Conservation (phyloP, 371 early-diverging fungal species). For the Apophysomyces variabilis region DNA sequence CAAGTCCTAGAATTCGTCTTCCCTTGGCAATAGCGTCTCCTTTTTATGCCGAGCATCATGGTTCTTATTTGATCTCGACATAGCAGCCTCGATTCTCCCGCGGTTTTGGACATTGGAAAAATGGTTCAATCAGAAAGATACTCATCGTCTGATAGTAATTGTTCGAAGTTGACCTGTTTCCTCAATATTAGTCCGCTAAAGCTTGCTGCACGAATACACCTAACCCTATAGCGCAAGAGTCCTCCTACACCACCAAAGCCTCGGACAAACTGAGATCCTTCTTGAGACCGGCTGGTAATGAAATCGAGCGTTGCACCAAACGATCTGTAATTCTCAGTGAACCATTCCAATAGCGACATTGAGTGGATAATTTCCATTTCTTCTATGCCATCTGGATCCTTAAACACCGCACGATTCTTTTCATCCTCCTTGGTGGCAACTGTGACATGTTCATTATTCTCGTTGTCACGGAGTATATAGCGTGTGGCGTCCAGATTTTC, state of each 20-base stretch:
- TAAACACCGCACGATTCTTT: constrained; percentile 64
- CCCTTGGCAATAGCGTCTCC: neutral
- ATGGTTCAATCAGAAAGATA: constrained; percentile 44
- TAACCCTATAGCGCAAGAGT: constrained; percentile 71
- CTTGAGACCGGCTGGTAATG: constrained; percentile 97
- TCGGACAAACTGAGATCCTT: constrained; percentile 99
- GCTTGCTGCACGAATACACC: too few relatives aligned
- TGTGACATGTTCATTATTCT: constrained; percentile 63
- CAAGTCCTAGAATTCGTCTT: constrained; percentile 14
- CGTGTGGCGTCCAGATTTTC: constrained; percentile 90
- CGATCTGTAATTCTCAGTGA: constrained; percentile 98
- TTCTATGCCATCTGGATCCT: constrained; percentile 61
- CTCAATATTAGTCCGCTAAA: neutral
- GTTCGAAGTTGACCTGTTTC: constrained; percentile 88
- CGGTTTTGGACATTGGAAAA: constrained; percentile 29
- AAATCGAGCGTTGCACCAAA: constrained; percentile 95
- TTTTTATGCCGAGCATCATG: too few relatives aligned
- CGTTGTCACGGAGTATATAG: constrained; percentile 75
- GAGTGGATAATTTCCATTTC: constrained; percentile 85
- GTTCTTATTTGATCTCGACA: too few relatives aligned
- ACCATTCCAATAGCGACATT: constrained; percentile 95
- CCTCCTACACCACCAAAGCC: constrained; percentile 99
- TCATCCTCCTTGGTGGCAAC: constrained; percentile 89
- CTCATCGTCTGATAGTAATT: constrained; percentile 50
- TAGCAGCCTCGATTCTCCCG: constrained; percentile 12